phyloP scores from a whole-genome alignment of 371 early-diverging fungal genomes.

The Mortierella sp. region DNA sequence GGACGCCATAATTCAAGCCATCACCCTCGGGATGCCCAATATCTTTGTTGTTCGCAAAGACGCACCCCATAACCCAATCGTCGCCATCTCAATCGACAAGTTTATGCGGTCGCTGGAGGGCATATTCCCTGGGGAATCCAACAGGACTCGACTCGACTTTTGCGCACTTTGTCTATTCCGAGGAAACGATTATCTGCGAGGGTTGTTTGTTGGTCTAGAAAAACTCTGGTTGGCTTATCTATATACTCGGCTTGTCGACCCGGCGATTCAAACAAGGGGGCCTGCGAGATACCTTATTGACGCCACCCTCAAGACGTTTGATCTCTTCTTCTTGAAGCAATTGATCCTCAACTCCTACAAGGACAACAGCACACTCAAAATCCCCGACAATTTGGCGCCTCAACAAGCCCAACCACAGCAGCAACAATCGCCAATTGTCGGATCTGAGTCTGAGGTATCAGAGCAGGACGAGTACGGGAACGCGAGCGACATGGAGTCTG shows the following conservation, averaged over 20 bases:
- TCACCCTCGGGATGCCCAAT: slow-evolving; percentile 48
- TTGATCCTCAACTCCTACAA: slow-evolving; percentile 44
- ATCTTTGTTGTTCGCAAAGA: slow-evolving; percentile 49
- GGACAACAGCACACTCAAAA: slow-evolving; percentile 1
- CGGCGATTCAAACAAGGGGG: slow-evolving; percentile 19
- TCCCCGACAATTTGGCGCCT: background rate
- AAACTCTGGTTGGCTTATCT: slow-evolving; percentile 43
- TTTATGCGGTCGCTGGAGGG: slow-evolving; percentile 33
- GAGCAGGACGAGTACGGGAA: slow-evolving; percentile 3
- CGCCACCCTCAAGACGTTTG: slow-evolving; percentile 39
- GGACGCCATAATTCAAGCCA: slow-evolving; percentile 51
- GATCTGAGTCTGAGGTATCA: background rate
- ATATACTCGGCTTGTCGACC: slow-evolving; percentile 32
- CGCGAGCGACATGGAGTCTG: slow-evolving; percentile 23
- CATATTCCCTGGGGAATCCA: slow-evolving; percentile 44
- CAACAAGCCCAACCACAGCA: background rate
- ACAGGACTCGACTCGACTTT: slow-evolving; percentile 46
- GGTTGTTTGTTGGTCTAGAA: slow-evolving; percentile 32
- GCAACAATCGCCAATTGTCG: background rate
- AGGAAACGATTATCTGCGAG: slow-evolving; percentile 56
- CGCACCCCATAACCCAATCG: slow-evolving; percentile 12
- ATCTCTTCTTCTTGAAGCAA: slow-evolving; percentile 46
- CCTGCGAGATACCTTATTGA: slow-evolving; percentile 32
- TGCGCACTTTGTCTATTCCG: slow-evolving; percentile 50
- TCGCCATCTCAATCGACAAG: slow-evolving; percentile 41